Evolutionary conservation across 2,329 filamentous ascomycete species (phyloP).

Genomic region (Penicillium glabrum): DNA sequence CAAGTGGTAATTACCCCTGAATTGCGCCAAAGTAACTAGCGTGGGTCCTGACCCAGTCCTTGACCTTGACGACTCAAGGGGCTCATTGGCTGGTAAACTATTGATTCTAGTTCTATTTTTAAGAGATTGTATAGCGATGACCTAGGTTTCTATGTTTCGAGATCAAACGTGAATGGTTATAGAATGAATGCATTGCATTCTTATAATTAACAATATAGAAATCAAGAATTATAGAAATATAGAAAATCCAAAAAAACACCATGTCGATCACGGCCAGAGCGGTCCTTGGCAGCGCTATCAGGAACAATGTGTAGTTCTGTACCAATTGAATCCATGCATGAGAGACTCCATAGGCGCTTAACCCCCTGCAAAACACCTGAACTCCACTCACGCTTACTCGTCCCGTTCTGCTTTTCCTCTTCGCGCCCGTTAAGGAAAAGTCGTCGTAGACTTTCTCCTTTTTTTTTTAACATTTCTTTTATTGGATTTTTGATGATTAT

Average conservation of each 20-base stretch:
- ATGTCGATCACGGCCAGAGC: slow-evolving; percentile 24
- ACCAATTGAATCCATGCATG: background rate
- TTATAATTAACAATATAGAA: too few relatives aligned
- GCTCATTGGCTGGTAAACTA: slow-evolving; percentile 1
- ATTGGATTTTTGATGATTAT: slow-evolving; percentile 2
- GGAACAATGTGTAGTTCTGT: background rate
- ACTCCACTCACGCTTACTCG: background rate
- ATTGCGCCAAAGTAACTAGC: background rate
- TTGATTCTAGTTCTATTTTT: slow-evolving; percentile 4
- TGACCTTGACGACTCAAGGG: slow-evolving; percentile 7
- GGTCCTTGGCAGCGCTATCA: slow-evolving; percentile 13
- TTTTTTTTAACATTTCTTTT: slow-evolving; percentile 2
- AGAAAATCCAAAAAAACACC: background rate
- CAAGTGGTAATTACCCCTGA: slow-evolving; percentile 2
- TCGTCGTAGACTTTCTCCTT: background rate
- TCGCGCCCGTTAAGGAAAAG: background rate
- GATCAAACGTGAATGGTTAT: background rate
- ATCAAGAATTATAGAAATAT: too few relatives aligned
- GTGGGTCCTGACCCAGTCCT: background rate
- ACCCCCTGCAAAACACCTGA: slow-evolving; percentile 1
- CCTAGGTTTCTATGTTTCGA: background rate
- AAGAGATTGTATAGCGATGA: background rate
- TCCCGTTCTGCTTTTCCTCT: slow-evolving; percentile 9
- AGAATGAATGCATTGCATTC: background rate
- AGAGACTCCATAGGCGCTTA: slow-evolving; percentile 8